Evolutionary conservation across 805 yeast genomes (phyloP), one percentile per base, ranked within the genome.

Genomic region (Saturnispora sekii): DNA sequence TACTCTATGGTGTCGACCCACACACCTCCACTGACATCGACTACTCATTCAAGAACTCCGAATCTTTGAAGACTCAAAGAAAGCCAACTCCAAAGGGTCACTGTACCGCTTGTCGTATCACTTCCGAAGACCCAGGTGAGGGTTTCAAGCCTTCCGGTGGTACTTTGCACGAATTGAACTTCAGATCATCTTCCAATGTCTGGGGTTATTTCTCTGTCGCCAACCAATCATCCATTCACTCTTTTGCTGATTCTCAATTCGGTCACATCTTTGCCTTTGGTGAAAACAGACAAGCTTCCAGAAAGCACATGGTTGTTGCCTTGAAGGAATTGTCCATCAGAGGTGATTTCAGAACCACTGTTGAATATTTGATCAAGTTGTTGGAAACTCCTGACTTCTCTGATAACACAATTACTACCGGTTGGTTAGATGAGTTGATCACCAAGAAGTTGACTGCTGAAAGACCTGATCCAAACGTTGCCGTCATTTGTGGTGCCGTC

Each of bases 161-260:
- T 70, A 79, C 88, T 44, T 74, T 93, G 68, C 96, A 89, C 56
- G 98, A 93, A 66, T 77, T 93, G 64, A 94, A 93, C 63, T 90
- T 93, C 75, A 76, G 97, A 64, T 94, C 99, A 3, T 83, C 95
- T 32, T 88, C 97, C 9, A 90, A 93, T 57, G 99, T 94, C 41
- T 93, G 99, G 99, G 99, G 99, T 71, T 93, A 93, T 65, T 93
- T 93, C 77, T 87, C 96, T 15, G 97, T 93, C 44, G 87, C 93
- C 55, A 88, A 85, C 68, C 90, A 86, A 64, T 95, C 97, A 50
- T 89, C 96, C 43, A 94, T 93, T 59, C 99, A 93, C 68, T 88
- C 97, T 4, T 94, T 88, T 70, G 84, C 96, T 29, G 99, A 93
- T 66, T 90, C 98, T 46, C 99, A 93, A 68, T 93, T 93, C 59